Evolutionary conservation across 2,329 filamentous ascomycete species (phyloP).

Genomic region (Davidsoniella neocaledoniae): DNA sequence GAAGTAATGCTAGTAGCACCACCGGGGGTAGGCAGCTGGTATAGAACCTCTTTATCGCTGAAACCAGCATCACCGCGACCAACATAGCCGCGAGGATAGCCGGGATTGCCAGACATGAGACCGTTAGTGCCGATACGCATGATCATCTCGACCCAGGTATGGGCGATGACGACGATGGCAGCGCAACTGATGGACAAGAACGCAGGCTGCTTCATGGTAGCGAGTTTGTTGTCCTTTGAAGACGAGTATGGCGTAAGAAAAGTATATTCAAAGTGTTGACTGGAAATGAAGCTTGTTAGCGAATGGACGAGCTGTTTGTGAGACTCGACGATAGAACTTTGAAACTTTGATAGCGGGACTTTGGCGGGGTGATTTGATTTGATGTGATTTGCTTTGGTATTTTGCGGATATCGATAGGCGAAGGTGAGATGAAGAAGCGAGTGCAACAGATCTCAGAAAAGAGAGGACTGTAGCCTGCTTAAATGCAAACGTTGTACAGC

Average conservation of each 20-base stretch:
- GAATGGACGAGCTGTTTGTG: too few species aligned
- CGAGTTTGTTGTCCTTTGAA: background rate
- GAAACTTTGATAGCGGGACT: too few species aligned
- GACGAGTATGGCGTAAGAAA: background rate
- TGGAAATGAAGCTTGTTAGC: too few species aligned
- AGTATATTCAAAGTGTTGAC: background rate
- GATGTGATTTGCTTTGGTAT: too few species aligned
- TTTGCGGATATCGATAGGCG: too few species aligned
- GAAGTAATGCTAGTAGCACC: conserved; percentile 30
- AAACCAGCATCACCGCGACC: conserved; percentile 38
- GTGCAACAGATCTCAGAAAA: background rate
- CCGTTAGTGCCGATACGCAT: conserved; percentile 57
- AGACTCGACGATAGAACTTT: too few species aligned
- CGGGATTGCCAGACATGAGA: conserved; percentile 50
- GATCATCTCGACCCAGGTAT: conserved; percentile 73
- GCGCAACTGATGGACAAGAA: background rate
- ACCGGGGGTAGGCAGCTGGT: conserved; percentile 43
- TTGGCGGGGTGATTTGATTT: too few species aligned
- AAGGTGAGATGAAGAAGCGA: background rate
- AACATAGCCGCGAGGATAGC: conserved; percentile 59
- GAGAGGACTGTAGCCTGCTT: background rate
- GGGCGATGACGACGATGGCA: conserved; percentile 26
- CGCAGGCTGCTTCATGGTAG: background rate
- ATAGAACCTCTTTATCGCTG: conserved; percentile 40
- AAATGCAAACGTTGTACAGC: too few species aligned